Evolutionary conservation across 2,329 filamentous ascomycete genomes (phyloP).

Genomic region (Pseudopyricularia javanii): DNA sequence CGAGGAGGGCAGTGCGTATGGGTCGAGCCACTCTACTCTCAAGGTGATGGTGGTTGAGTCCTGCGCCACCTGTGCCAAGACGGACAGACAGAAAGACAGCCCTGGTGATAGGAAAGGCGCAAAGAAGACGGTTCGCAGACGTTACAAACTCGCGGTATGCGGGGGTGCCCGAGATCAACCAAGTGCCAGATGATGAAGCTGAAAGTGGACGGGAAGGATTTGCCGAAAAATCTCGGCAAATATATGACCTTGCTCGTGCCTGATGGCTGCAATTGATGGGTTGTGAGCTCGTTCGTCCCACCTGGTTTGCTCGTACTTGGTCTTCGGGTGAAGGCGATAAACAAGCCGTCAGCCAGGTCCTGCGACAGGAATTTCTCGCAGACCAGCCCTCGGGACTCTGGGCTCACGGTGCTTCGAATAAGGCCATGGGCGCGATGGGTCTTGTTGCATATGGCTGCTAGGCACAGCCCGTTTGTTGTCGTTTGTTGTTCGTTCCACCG

Average conservation of each 20-base stretch:
- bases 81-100: too few relatives aligned
- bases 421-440: not conserved
- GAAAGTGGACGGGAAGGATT: too few relatives aligned
- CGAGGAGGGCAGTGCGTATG: not conserved
- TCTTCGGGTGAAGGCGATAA: not conserved
- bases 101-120: too few relatives aligned
- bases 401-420: not conserved
- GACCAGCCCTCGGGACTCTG: not conserved
- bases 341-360: not conserved
- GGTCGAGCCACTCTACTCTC: not conserved
- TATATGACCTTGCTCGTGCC: too few relatives aligned
- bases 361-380: not conserved
- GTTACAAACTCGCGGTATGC: too few relatives aligned
- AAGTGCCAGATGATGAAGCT: too few relatives aligned
- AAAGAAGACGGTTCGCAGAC: too few relatives aligned
- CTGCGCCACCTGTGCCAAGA: too few relatives aligned
- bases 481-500: not conserved
- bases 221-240: too few relatives aligned
- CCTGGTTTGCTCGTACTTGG: not conserved
- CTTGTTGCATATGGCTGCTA: not conserved
- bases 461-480: not conserved
- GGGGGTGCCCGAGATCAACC: too few relatives aligned
- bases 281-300: not conserved
- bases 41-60: not conserved
- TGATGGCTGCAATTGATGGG: not conserved